Conservation (phyloP, 345 rosid species). For the Hirschfeldia incana region DNA sequence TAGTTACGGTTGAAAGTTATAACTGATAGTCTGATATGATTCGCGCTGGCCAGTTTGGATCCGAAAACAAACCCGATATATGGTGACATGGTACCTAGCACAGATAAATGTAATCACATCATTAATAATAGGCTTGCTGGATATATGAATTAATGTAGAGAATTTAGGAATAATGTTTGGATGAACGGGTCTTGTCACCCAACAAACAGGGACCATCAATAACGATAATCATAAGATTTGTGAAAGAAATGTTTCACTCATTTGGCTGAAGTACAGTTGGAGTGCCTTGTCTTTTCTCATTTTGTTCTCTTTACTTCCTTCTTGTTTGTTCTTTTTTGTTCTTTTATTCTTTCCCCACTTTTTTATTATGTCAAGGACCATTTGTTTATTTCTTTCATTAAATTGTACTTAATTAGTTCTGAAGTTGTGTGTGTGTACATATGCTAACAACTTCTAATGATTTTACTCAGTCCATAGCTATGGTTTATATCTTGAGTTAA, state of each 20-base stretch:
- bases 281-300: constrained; percentile 34
- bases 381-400: neutral
- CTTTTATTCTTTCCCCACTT: constrained; percentile 1
- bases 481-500: neutral
- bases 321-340: constrained; percentile 36
- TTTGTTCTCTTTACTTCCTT: constrained; percentile 38
- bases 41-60: neutral
- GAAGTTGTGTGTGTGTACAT: neutral
- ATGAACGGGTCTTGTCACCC: constrained; percentile 19
- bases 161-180: constrained; percentile 28
- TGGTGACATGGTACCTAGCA: constrained; percentile 8
- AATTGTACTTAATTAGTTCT: neutral
- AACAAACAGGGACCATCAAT: constrained; percentile 32
- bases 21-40: neutral
- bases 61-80: neutral
- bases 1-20: neutral
- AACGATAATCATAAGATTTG: constrained; percentile 33
- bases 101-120: constrained; percentile 1
- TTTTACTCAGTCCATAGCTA: neutral
- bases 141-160: neutral
- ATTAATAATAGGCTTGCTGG: neutral
- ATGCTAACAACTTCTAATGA: neutral
- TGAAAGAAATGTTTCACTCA: constrained; percentile 37
- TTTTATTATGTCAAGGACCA: neutral
- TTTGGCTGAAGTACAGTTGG: constrained; percentile 37